Conservation (phyloP, 2,329 filamentous ascomycete genomes). For the Ophiosphaerella herpotricha region DNA sequence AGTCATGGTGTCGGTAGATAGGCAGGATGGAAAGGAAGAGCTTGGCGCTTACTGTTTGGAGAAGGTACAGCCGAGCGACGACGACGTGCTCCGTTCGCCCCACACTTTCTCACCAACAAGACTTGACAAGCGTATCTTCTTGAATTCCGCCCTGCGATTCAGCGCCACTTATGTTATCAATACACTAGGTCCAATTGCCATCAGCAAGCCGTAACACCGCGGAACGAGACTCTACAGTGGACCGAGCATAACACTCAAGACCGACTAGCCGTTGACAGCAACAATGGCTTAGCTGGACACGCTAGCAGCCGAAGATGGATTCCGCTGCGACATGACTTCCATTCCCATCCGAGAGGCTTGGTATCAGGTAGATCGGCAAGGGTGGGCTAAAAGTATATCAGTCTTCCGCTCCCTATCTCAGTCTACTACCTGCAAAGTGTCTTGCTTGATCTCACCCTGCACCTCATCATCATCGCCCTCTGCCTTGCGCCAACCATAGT, state of each 20-base stretch:
- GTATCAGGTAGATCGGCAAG: conserved; percentile 19
- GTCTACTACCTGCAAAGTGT: not conserved
- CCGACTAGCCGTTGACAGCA: conserved; percentile 1
- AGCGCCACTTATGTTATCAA: conserved; percentile 6
- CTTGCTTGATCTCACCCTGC: conserved; percentile 7
- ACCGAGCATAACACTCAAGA: not conserved
- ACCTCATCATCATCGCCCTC: conserved; percentile 16
- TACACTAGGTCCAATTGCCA: not conserved
- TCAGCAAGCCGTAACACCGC: not conserved
- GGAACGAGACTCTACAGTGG: not conserved
- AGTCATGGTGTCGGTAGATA: not conserved
- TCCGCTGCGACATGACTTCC: conserved; percentile 33
- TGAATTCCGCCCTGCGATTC: conserved; percentile 12
- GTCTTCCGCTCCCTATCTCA: conserved; percentile 22
- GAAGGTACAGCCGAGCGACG: conserved; percentile 37
- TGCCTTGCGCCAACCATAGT: conserved; percentile 27
- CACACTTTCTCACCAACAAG: conserved; percentile 32
- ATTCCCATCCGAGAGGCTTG: conserved; percentile 28
- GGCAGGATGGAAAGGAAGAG: conserved; percentile 3
- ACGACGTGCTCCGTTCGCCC: conserved; percentile 28
- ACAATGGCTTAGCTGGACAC: conserved; percentile 12
- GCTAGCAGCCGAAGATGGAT: conserved; percentile 27
- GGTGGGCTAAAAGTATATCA: conserved; percentile 44
- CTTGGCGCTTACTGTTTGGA: conserved; percentile 15
- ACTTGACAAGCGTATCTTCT: conserved; percentile 1